Evolutionary conservation across 352 stramenopile genomes (phyloP), one percentile per base, ranked within the genome.

Genomic region (Globisporangium acanthophoron): DNA sequence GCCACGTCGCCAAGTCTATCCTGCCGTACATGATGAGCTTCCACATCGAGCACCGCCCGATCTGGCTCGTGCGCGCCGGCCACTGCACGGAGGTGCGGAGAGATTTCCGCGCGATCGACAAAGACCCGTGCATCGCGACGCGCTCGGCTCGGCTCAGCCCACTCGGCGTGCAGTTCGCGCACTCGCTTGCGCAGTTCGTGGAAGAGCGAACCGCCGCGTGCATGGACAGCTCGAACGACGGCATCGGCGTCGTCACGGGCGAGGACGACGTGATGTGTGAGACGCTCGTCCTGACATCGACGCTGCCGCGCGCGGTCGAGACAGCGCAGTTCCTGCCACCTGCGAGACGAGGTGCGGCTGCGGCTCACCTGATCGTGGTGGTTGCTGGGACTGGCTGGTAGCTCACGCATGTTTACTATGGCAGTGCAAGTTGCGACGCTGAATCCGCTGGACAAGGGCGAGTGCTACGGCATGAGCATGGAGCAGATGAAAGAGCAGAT

Each of bases 21-120:
- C 62, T 94, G 60, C 89, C 87, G 16, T 97, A 96, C 66, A 92
- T 97, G 81, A 94, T 91, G 83, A 98, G 96, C 70, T 96, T 97
- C 57, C 93, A 98, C 78, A 97, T 98, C 62, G 77, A 89, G 52
- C 91, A 95, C 43, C 86, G 93, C 0, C 87, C 85, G 20, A 97
- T 98, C 43, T 98, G 89, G 88, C 79, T 98, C 24, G 89, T 94
- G 52, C 85, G 88, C n/a, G 89, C 90, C 16, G 90, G 87, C 21
- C 89, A 97, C 53, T 93, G 84, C 65, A 90, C 67, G 0, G 78
- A 90, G 65, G 84, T 91, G 55, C 67, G 68, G 9, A 52, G 61
- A 15, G 79, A 93, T 54, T 91, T 93, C 44, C 58, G 70, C 3
- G 68, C 76, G 16, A 90, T 93, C 53, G 81, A 73, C 27, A 76